Percentiles rank a stretch among this genome's conserved stretches.
Conservation (phyloP, 352 stramenopile genomes). For the Albugo candida region DNA sequence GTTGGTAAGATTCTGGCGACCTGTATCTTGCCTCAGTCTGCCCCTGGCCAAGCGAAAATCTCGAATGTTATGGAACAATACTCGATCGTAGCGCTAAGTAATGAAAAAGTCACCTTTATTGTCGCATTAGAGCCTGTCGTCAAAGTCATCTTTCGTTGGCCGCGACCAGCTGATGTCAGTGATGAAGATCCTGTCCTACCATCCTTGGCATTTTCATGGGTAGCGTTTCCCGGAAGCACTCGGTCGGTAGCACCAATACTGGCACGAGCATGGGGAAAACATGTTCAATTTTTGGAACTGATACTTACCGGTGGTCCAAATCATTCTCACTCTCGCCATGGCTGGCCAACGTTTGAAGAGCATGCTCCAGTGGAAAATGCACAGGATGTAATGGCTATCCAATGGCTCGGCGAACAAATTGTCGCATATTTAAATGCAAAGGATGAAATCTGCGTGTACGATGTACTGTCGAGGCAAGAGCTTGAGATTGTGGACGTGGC, state of each 20-base stretch:
- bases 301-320: conserved; percentile 55
- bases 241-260: conserved; percentile 78
- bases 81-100: conserved; percentile 58
- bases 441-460: conserved; percentile 92
- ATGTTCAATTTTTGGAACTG: conserved; percentile 84
- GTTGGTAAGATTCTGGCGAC: conserved; percentile 75
- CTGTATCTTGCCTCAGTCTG: conserved; percentile 56
- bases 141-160: conserved; percentile 88
- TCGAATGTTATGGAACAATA: conserved; percentile 74
- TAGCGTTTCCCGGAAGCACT: conserved; percentile 71
- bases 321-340: conserved; percentile 60
- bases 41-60: conserved; percentile 59
- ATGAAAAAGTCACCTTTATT: conserved; percentile 89
- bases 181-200: conserved; percentile 68
- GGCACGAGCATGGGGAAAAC: conserved; percentile 83
- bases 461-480: conserved; percentile 91
- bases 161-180: conserved; percentile 50
- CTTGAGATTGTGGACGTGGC: conserved; percentile 90
- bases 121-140: conserved; percentile 90
- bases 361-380: conserved; percentile 83
- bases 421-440: conserved; percentile 88
- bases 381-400: conserved; percentile 82
- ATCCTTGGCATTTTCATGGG: conserved; percentile 89
- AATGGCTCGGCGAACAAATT: conserved; percentile 92
- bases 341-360: conserved; percentile 88